These are phyloP conservation scores for Scenedesmus sp. DNA, from an alignment of 163 green algal species.

Conservation along the genomic window DNA sequence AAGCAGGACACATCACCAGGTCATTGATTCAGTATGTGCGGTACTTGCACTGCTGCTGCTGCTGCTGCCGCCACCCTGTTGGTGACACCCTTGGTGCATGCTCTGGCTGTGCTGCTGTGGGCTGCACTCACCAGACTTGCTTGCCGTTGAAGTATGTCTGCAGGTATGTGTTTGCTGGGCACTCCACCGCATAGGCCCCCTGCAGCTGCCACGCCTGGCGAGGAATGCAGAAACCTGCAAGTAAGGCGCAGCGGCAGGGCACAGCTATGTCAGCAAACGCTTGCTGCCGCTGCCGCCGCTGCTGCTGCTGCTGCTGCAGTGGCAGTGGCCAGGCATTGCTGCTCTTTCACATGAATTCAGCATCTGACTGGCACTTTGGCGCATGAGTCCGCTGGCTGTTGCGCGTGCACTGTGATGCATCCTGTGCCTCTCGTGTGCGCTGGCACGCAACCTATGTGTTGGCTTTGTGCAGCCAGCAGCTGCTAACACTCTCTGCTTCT, in stretches of 20 bases:
- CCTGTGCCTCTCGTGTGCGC: too few species aligned
- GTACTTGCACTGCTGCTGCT: not conserved
- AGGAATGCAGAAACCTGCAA: conserved; percentile 42
- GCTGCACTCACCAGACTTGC: conserved; percentile 36
- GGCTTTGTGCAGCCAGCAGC: too few species aligned
- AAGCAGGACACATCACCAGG: not conserved
- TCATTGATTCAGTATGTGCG: not conserved
- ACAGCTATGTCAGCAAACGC: not conserved
- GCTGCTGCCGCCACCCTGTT: not conserved
- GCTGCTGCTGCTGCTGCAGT: not conserved
- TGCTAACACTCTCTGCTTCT: not conserved
- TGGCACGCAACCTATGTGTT: too few species aligned
- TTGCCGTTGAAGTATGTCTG: conserved; percentile 52
- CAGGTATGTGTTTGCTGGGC: conserved; percentile 44
- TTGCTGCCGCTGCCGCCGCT: not conserved
- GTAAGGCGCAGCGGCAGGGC: not conserved
- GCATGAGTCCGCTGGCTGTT: too few species aligned
- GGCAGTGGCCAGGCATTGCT: not conserved
- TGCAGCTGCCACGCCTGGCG: conserved; percentile 36
- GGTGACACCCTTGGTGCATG: not conserved
- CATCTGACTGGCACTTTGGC: too few species aligned
- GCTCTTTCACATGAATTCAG: too few species aligned
- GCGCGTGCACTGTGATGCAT: too few species aligned
- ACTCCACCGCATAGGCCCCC: conserved; percentile 38
- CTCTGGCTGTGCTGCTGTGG: not conserved